phyloP scores from a whole-genome alignment of 257 asterid genomes.

The Rehmannia glutinosa region DNA sequence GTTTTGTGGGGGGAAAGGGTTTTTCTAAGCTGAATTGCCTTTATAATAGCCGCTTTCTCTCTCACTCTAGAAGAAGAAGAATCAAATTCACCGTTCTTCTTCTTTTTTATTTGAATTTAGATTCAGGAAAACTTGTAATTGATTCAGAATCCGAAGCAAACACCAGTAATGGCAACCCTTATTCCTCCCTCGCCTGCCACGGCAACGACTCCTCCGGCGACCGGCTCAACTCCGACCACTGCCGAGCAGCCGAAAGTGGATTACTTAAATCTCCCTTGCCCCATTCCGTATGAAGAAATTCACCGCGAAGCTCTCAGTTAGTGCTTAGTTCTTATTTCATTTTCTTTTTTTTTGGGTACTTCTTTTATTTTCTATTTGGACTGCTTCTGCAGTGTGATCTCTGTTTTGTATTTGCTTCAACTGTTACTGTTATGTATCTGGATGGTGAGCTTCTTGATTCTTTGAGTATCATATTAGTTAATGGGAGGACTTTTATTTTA shows the following conservation, averaged over 20 bases:
- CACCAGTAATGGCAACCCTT: constrained; percentile 55
- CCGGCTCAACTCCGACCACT: constrained; percentile 36
- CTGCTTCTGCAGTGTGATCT: constrained; percentile 6
- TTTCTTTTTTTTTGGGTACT: neutral
- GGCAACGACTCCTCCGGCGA: constrained; percentile 31
- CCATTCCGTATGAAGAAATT: constrained; percentile 90
- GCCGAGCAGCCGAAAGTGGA: constrained; percentile 55
- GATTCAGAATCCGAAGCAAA: neutral
- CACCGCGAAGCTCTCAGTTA: constrained; percentile 95
- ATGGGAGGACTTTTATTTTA: neutral
- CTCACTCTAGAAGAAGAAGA: constrained; percentile 18
- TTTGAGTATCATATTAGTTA: no score
- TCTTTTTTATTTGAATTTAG: neutral
- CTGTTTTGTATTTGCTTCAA: neutral
- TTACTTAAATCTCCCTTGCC: constrained; percentile 80
- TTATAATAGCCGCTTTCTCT: constrained; percentile 4
- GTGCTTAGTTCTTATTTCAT: constrained; percentile 31
- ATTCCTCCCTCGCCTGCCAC: constrained; percentile 44
- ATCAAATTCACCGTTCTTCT: constrained; percentile 22
- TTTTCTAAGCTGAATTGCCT: constrained; percentile 23
- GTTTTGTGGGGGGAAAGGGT: constrained; percentile 49
- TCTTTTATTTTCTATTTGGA: neutral
- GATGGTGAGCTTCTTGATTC: no score
- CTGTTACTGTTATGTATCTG: neutral
- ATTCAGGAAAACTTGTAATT: neutral